Evolutionary conservation across 495 filamentous ascomycete species (phyloP).

Genomic region (Neurospora sp.): DNA sequence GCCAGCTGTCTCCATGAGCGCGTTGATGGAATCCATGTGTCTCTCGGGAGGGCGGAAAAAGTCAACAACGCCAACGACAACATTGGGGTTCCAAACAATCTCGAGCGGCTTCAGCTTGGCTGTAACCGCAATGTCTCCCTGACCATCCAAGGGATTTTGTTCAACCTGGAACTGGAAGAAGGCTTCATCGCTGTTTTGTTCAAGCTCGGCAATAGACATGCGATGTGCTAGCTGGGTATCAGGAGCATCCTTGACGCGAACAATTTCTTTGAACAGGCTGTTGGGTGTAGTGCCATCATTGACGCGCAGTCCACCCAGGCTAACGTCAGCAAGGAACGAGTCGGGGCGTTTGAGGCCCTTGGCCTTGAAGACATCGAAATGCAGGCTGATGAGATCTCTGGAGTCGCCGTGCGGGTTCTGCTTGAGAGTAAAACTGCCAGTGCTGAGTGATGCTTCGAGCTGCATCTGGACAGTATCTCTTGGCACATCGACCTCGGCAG

Average conservation of each 20-base stretch:
- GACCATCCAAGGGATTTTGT: conserved; percentile 86
- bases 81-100: conserved; percentile 91
- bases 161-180: conserved; percentile 90
- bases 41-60: conserved; percentile 95
- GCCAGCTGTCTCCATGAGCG: conserved; percentile 86
- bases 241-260: conserved; percentile 82
- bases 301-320: conserved; percentile 83
- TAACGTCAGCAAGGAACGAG: conserved; percentile 77
- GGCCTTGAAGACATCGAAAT: conserved; percentile 89
- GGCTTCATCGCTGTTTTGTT: conserved; percentile 50
- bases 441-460: conserved; percentile 77
- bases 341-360: conserved; percentile 81
- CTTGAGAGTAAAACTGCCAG: conserved; percentile 87
- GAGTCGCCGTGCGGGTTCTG: conserved; percentile 71
- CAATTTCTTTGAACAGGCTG: conserved; percentile 85
- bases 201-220: conserved; percentile 53
- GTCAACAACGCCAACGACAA: conserved; percentile 76
- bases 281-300: conserved; percentile 92
- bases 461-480: conserved; percentile 87
- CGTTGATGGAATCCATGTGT: conserved; percentile 96
- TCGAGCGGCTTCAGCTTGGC: conserved; percentile 92
- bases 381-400: conserved; percentile 73
- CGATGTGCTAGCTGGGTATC: conserved; percentile 37
- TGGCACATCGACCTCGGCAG: conserved; percentile 79
- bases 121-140: conserved; percentile 80